phyloP scores from a whole-genome alignment of 2,329 filamentous ascomycete genomes.

The Cladophialophora exuberans region DNA sequence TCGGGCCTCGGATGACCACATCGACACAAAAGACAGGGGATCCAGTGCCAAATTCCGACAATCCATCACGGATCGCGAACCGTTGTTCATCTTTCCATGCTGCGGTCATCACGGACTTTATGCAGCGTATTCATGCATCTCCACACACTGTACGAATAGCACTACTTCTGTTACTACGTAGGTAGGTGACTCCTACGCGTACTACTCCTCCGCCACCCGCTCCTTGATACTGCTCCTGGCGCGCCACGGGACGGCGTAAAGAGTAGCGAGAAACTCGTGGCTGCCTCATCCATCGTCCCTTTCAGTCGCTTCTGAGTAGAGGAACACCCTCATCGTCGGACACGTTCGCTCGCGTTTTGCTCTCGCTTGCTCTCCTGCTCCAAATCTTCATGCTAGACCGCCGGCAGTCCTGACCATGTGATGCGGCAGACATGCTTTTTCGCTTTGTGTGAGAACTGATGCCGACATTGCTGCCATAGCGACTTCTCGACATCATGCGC shows the following conservation, averaged over 20 bases:
- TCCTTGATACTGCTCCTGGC: too few species aligned
- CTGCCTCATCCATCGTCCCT: neutral
- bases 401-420: neutral
- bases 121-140: neutral
- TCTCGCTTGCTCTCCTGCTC: neutral
- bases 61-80: neutral
- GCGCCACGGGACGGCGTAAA: too few species aligned
- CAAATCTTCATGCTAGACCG: neutral
- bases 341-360: neutral
- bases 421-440: constrained; percentile 9
- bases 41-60: neutral
- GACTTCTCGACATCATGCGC: constrained; percentile 3
- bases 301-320: constrained; percentile 15
- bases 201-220: too few species aligned
- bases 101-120: neutral
- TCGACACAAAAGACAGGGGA: neutral
- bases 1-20: constrained; percentile 7
- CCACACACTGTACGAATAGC: neutral
- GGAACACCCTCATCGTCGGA: constrained; percentile 20
- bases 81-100: neutral
- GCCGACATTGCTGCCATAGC: constrained; percentile 26
- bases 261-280: too few species aligned
- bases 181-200: too few species aligned
- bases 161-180: neutral
- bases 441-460: constrained; percentile 24